These are phyloP conservation scores for Gracilaria gracilis DNA, from an alignment of 23 red algal genomes.

Conservation along the genomic window DNA sequence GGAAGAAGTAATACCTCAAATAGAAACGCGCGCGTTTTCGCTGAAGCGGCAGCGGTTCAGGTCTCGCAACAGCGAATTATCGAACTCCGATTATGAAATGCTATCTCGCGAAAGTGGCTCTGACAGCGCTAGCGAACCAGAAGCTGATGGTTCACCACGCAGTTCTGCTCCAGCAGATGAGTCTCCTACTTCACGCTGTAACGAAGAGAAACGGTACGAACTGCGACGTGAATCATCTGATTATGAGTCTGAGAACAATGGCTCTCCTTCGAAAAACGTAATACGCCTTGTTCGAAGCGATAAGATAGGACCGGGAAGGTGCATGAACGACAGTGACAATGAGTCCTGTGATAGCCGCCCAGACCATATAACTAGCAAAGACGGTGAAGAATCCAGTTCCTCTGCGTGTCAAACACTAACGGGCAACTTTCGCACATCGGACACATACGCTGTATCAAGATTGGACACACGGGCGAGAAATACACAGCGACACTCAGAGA, in stretches of 20 bases:
- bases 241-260: background rate
- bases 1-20: slow-evolving; percentile 3
- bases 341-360: background rate
- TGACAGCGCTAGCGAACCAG: background rate
- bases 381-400: background rate
- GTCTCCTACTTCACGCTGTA: background rate
- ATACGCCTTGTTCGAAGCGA: slow-evolving; percentile 20
- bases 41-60: background rate
- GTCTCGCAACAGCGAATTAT: background rate
- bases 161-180: background rate
- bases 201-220: background rate
- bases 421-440: background rate
- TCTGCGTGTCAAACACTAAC: background rate
- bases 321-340: background rate
- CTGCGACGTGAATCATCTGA: background rate
- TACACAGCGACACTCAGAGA: background rate
- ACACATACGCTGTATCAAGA: background rate
- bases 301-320: background rate
- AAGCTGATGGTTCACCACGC: background rate
- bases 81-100: background rate
- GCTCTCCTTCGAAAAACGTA: background rate
- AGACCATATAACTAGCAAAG: background rate
- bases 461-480: background rate
- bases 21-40: background rate
- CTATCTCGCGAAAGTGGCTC: background rate